Evolutionary conservation across 228 moss, liverwort and hornwort genomes (phyloP).

Genomic region (Sphagnum fallax): DNA sequence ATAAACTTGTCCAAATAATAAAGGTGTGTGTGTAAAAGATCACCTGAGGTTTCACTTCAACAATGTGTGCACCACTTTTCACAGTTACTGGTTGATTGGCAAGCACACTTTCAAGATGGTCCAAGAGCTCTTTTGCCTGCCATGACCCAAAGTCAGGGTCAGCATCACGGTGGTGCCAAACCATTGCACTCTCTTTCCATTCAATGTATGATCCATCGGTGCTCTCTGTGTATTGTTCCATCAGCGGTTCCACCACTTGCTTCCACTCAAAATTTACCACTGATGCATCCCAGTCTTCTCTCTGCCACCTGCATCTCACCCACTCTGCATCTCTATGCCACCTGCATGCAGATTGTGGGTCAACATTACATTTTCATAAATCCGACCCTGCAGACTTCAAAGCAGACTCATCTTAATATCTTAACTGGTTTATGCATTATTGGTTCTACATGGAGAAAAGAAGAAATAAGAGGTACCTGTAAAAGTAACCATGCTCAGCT

Average conservation of each 20-base stretch:
- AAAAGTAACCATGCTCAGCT: constrained; percentile 97
- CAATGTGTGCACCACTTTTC: constrained; percentile 92
- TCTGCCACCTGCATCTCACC: constrained; percentile 49
- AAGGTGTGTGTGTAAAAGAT: background rate
- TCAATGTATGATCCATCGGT: constrained; percentile 93
- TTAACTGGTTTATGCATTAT: too few species aligned
- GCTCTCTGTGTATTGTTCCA: constrained; percentile 73
- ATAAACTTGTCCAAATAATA: background rate
- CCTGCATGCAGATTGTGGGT: constrained; percentile 17
- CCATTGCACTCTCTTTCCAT: constrained; percentile 88
- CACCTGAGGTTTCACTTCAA: constrained; percentile 97
- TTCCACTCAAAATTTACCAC: constrained; percentile 90
- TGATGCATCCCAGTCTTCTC: constrained; percentile 33
- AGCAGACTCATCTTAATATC: too few species aligned
- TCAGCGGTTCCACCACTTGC: constrained; percentile 71
- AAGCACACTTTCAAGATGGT: constrained; percentile 91
- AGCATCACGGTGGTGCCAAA: constrained; percentile 88
- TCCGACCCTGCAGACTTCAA: too few species aligned
- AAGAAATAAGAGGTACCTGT: constrained; percentile 44
- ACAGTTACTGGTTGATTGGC: constrained; percentile 85
- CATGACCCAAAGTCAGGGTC: constrained; percentile 96
- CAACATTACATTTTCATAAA: too few species aligned
- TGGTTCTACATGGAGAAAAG: too few species aligned
- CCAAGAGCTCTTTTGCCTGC: constrained; percentile 93
- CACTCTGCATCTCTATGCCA: constrained; percentile 68